phyloP scores from a whole-genome alignment of 1,284 basidiomycete species.

The Agroathelia rolfsii region DNA sequence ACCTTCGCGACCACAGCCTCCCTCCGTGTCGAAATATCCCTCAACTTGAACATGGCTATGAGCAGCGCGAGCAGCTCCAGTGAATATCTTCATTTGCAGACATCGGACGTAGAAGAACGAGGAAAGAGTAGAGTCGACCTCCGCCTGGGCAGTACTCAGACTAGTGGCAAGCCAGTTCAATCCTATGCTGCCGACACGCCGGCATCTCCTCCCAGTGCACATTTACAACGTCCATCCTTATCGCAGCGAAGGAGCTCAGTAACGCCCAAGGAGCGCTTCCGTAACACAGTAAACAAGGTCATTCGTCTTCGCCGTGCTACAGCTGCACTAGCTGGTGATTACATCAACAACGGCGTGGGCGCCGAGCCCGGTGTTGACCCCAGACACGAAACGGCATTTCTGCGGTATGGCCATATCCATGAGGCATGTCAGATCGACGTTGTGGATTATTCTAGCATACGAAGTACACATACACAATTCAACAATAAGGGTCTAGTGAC shows the following conservation, averaged over 20 bases:
- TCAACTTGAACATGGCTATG: too few species aligned
- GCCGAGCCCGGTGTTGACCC: conserved; percentile 60
- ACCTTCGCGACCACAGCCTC: too few species aligned
- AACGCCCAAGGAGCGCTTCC: conserved; percentile 38
- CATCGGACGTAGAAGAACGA: too few species aligned
- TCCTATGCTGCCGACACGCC: conserved; percentile 7
- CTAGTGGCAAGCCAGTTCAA: too few species aligned
- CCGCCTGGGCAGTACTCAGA: too few species aligned
- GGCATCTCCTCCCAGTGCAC: background rate
- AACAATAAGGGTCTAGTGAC: conserved; percentile 44
- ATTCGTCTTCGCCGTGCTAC: conserved; percentile 47
- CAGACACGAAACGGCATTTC: conserved; percentile 35
- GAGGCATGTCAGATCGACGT: conserved; percentile 54
- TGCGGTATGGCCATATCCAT: conserved; percentile 40
- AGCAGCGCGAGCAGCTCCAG: too few species aligned
- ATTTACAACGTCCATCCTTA: background rate
- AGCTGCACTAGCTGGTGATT: conserved; percentile 24
- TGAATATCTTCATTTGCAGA: too few species aligned
- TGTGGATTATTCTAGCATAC: conserved; percentile 48
- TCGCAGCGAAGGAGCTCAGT: conserved; percentile 3
- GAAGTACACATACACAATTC: conserved; percentile 40
- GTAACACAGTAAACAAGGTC: conserved; percentile 39
- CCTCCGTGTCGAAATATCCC: too few species aligned
- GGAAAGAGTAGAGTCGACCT: too few species aligned
- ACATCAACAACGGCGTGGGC: conserved; percentile 29